Conservation (phyloP, 768 basidiomycete species). For the Trichaptum fuscoviolaceum region DNA sequence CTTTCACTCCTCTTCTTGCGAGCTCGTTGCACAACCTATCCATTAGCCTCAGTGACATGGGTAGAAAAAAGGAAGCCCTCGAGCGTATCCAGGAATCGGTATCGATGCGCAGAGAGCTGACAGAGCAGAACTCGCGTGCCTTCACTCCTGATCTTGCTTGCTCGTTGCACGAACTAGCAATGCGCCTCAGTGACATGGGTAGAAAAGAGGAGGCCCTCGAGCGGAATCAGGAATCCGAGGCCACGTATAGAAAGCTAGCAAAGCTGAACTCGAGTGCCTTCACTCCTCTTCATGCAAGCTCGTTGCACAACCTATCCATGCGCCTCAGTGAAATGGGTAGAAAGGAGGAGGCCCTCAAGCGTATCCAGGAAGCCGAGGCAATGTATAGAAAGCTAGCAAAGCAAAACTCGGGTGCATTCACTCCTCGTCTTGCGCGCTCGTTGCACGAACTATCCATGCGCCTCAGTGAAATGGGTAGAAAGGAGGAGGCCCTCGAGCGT, state of each 20-base stretch:
- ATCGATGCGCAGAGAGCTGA: neutral
- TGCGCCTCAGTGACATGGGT: constrained; percentile 20
- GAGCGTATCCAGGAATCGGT: constrained; percentile 8
- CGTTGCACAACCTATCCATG: constrained; percentile 10
- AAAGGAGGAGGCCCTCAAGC: constrained; percentile 9
- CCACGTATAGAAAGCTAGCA: constrained; percentile 2
- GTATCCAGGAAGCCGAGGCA: constrained; percentile 4
- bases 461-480: constrained; percentile 4
- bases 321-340: constrained; percentile 20
- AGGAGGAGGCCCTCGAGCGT: constrained; percentile 11
- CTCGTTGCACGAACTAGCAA: constrained; percentile 8
- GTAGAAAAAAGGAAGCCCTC: constrained; percentile 10
- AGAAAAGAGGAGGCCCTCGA: constrained; percentile 9
- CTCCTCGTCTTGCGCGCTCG: constrained; percentile 10
- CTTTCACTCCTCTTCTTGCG: constrained; percentile 11
- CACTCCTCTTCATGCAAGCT: too few species aligned
- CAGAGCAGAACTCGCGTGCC: neutral
- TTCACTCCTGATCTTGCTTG: neutral
- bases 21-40: constrained; percentile 10
- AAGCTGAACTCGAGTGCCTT: too few species aligned
- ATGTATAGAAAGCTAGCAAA: constrained; percentile 5
- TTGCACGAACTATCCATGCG: constrained; percentile 8
- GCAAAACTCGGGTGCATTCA: neutral
- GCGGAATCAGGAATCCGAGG: constrained; percentile 4
- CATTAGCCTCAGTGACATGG: constrained; percentile 5